These are phyloP conservation scores for Paraconiothyrium sp. DNA, from an alignment of 2,329 filamentous ascomycete species.

Conservation along the genomic window DNA sequence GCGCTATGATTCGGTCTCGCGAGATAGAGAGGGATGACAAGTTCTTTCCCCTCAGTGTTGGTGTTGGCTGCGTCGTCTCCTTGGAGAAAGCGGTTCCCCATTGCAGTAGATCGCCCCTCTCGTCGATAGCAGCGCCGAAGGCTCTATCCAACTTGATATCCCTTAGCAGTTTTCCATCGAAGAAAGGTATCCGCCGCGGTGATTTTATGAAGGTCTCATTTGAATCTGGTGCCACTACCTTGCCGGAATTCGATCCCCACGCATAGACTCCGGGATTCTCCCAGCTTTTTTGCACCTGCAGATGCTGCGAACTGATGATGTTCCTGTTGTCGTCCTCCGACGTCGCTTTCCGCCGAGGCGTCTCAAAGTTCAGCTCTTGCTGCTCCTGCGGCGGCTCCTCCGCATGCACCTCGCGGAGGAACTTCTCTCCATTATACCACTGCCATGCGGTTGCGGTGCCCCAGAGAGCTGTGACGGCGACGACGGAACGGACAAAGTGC, in stretches of 20 bases:
- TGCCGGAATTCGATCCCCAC: conserved; percentile 89
- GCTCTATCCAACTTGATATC: conserved; percentile 85
- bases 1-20: conserved; percentile 81
- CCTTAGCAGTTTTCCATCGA: conserved; percentile 83
- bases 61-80: conserved; percentile 68
- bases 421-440: conserved; percentile 52
- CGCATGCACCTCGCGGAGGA: conserved; percentile 57
- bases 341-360: conserved; percentile 62
- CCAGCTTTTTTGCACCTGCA: conserved; percentile 85
- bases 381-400: conserved; percentile 58
- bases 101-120: conserved; percentile 88
- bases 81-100: conserved; percentile 85
- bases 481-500: conserved; percentile 56
- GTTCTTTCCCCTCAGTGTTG: conserved; percentile 83
- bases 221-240: conserved; percentile 85
- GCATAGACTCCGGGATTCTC: conserved; percentile 88
- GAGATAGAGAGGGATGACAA: conserved; percentile 80
- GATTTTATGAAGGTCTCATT: conserved; percentile 80
- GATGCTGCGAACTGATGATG: conserved; percentile 82
- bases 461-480: conserved; percentile 54
- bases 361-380: conserved; percentile 73
- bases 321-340: conserved; percentile 79
- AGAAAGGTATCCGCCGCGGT: conserved; percentile 80
- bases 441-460: conserved; percentile 57
- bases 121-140: conserved; percentile 86